A percentile compares a stretch with the other conserved stretches of the same genome.
These are phyloP conservation scores for Prinsepia uniflora DNA, from an alignment of 306 rosid species.

Conservation along the genomic window DNA sequence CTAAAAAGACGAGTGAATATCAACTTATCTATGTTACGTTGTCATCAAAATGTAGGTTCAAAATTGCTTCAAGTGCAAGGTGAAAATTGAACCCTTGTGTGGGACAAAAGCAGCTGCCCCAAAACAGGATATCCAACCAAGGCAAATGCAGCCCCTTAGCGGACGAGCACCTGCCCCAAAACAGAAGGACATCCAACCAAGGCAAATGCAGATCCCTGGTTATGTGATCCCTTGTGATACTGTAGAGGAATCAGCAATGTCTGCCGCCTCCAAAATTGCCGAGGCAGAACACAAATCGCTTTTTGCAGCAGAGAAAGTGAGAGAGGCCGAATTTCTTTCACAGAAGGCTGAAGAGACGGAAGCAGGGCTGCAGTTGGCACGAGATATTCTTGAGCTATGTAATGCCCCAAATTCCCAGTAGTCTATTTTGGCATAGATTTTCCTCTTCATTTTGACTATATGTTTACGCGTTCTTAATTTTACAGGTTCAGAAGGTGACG, in stretches of 20 bases:
- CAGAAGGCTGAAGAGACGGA: slow-evolving; percentile 33
- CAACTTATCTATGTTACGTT: not conserved
- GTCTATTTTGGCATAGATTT: not conserved
- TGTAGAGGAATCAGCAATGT: slow-evolving; percentile 24
- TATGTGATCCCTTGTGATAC: slow-evolving; percentile 7
- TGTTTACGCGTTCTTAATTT: not conserved
- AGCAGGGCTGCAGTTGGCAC: slow-evolving; percentile 30
- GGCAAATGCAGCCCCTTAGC: not conserved
- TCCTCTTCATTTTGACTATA: slow-evolving; percentile 2
- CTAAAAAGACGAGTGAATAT: not conserved
- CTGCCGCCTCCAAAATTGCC: slow-evolving; percentile 38
- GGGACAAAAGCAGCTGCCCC: slow-evolving; percentile 12
- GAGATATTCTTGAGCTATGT: slow-evolving; percentile 36
- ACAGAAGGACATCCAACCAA: slow-evolving; percentile 22
- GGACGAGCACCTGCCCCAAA: slow-evolving; percentile 7
- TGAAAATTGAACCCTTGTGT: slow-evolving; percentile 13
- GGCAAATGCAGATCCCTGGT: slow-evolving; percentile 5
- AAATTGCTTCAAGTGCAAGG: slow-evolving; percentile 36
- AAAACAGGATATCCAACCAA: slow-evolving; percentile 23
- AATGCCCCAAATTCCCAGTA: slow-evolving; percentile 2
- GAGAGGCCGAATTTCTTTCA: slow-evolving; percentile 35
- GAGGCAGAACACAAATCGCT: slow-evolving; percentile 40
- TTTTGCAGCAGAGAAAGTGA: slow-evolving; percentile 40
- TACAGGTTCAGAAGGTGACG: slow-evolving; percentile 40
- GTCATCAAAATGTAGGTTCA: slow-evolving; percentile 23